These are phyloP conservation scores for Trichophyton benhamiae DNA, from an alignment of 2,329 filamentous ascomycete genomes.

Conservation along the genomic window DNA sequence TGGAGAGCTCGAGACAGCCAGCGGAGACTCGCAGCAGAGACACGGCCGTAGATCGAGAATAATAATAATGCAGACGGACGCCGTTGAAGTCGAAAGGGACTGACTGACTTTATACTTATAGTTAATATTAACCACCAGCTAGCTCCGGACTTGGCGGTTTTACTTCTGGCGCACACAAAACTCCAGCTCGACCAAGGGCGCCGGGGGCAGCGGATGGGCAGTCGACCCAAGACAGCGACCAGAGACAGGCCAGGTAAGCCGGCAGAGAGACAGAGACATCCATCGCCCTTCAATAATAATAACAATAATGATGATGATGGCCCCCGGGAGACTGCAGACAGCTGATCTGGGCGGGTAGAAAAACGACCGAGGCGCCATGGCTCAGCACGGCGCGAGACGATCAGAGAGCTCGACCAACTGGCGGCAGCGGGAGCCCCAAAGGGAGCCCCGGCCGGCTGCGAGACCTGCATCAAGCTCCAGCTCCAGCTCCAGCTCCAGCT, in stretches of 20 bases:
- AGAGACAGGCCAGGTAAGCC: neutral
- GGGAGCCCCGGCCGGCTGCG: neutral
- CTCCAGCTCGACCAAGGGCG: no score
- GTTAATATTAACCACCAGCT: no score
- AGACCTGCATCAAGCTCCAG: neutral
- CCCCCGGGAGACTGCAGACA: neutral
- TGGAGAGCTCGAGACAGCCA: no score
- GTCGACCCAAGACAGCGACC: neutral
- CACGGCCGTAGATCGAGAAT: no score
- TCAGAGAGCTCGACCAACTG: constrained; percentile 3
- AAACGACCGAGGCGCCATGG: neutral
- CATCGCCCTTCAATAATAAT: no score
- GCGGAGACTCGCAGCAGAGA: no score
- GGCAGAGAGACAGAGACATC: neutral
- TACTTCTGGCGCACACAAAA: no score
- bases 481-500: no score
- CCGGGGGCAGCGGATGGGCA: neutral
- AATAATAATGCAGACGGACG: no score
- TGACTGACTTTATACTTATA: no score
- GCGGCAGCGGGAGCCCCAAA: neutral
- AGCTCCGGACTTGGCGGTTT: no score
- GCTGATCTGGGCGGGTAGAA: neutral
- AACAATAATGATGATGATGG: neutral
- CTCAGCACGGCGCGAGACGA: neutral
- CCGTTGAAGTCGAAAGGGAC: no score